Base-by-base conservation (phyloP, 805 yeast genomes). In the Zygosaccharomyces siamensis region DNA sequence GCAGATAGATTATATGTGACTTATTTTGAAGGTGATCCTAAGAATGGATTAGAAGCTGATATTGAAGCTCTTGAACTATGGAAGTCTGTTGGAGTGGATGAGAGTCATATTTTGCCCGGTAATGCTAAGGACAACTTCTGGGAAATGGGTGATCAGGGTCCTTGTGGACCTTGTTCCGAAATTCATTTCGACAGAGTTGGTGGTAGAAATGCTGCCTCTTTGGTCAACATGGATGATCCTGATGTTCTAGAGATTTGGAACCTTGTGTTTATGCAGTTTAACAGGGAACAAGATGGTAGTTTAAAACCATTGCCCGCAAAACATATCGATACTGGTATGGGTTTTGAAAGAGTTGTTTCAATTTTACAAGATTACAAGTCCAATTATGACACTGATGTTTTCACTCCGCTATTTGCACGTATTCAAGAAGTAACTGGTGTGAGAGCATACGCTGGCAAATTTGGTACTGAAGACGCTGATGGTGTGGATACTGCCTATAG, bases 101-200 rank as follows among this genome's bases (percentile, higher is more conserved):
- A 88, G 58, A 90, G 84, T 66, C 98, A 89, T 67, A 92, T 93
- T 59, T 74, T 93, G 57, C 96, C 97, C 18, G 99, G 99, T 49
- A 74, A 83, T 58, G 86, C 83, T 46, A 75, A 82, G 64, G 99
- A 93, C 69, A 93, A 93, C 73, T 93, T 93, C 72, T 93, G 99
- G 99, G 99, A 93, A 75, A 93, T 93, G 99, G 99, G 99, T 62
- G 99, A 95, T 66, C 98, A 92, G 75, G 99, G 99, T 58, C 99
- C 99, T 43, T 93, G 99, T 76, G 99, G 99, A 54, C 99, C 99
- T 45, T 95, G 99, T 73, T 86, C 96, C 21, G 99, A 93, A 72
- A 79, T 93, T 59, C 99, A 93, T 71, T 93, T 89, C 69, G 99
- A 93, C 71, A 83, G 99, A 72, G 89, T 93, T 56, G 99, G 99